These are phyloP conservation scores for Mycena epipterygia DNA, from an alignment of 768 basidiomycete genomes.

Conservation along the genomic window DNA sequence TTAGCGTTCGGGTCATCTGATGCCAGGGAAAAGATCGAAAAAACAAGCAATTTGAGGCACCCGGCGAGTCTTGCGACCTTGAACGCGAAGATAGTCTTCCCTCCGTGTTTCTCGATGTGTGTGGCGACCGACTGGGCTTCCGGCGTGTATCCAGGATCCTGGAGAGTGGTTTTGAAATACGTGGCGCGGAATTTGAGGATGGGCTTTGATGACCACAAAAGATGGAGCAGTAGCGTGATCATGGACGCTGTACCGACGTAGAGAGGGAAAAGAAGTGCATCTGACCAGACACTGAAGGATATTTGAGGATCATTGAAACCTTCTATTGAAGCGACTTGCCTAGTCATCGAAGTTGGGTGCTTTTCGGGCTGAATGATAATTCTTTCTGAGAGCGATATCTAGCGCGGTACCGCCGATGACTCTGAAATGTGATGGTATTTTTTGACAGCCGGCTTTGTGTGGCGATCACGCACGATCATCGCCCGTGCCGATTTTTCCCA, in stretches of 20 bases:
- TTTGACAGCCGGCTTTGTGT: too few species aligned
- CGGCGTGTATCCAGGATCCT: neutral
- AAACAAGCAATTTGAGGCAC: conserved; percentile 38
- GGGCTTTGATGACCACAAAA: conserved; percentile 8
- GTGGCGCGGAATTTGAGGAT: conserved; percentile 15
- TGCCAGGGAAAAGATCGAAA: conserved; percentile 32
- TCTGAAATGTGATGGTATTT: too few species aligned
- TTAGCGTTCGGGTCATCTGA: neutral
- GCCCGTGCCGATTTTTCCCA: too few species aligned
- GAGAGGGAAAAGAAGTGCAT: conserved; percentile 16
- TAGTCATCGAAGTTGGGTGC: too few species aligned
- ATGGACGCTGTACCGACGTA: conserved; percentile 8
- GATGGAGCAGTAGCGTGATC: neutral
- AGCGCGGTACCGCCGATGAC: too few species aligned
- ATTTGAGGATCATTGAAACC: neutral
- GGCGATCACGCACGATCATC: too few species aligned
- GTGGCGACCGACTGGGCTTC: conserved; percentile 3
- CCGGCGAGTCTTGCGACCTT: conserved; percentile 38
- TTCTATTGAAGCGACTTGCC: neutral
- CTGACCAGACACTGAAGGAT: conserved; percentile 15
- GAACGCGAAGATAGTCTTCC: conserved; percentile 40
- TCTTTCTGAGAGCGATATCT: too few species aligned
- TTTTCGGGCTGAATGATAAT: too few species aligned
- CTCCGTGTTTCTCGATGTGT: conserved; percentile 38
- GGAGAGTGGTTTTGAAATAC: neutral